Conservation (phyloP, 208 protist genomes). For the Leishmania aethiopica region DNA sequence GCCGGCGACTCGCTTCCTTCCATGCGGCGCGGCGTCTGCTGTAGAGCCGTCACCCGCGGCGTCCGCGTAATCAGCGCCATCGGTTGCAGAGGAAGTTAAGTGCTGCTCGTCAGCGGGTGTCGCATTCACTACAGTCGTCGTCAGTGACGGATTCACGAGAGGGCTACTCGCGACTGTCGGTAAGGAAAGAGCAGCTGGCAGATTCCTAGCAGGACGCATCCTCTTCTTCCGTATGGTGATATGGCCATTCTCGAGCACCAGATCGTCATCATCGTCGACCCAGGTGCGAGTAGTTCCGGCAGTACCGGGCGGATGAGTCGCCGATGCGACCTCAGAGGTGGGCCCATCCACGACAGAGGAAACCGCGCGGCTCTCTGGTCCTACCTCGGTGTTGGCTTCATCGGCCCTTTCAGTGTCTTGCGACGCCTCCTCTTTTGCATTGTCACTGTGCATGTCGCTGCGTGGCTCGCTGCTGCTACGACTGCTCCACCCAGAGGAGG, state of each 20-base stretch:
- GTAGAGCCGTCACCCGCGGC: neutral
- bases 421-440: neutral
- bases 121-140: neutral
- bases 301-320: neutral
- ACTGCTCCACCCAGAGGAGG: slow-evolving; percentile 36
- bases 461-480: slow-evolving; percentile 2
- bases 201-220: slow-evolving; percentile 9
- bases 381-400: neutral
- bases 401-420: neutral
- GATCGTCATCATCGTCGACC: slow-evolving; percentile 31
- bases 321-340: neutral
- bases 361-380: neutral
- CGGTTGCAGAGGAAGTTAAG: neutral
- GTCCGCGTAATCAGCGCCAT: neutral
- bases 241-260: slow-evolving; percentile 29
- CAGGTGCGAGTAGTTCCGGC: slow-evolving; percentile 15
- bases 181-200: slow-evolving; percentile 13
- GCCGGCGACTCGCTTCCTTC: neutral
- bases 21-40: neutral
- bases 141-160: neutral
- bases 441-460: neutral
- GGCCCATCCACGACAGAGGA: neutral
- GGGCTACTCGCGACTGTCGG: slow-evolving; percentile 19
- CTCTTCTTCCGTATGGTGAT: slow-evolving; percentile 20
- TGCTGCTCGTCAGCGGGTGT: neutral